These are phyloP conservation scores for Volvariella volvacea DNA, from an alignment of 1,284 basidiomycete genomes.

Conservation along the genomic window DNA sequence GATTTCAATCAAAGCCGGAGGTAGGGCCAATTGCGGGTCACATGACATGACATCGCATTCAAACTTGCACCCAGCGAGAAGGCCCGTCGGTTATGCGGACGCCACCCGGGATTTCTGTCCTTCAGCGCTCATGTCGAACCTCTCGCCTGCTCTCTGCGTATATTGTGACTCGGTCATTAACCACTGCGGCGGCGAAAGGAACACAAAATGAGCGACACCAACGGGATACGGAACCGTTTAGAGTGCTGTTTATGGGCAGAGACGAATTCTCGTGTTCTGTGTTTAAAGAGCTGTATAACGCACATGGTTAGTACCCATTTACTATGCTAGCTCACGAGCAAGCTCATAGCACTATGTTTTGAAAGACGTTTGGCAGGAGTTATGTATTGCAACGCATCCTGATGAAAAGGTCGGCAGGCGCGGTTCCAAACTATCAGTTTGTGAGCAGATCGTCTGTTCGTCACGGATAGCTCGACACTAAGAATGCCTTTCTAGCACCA, in stretches of 20 bases:
- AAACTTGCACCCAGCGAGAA: too few species aligned
- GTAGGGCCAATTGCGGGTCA: too few species aligned
- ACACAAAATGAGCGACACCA: background rate
- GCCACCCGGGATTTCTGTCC: too few species aligned
- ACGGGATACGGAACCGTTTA: slow-evolving; percentile 23
- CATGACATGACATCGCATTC: too few species aligned
- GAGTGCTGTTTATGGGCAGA: slow-evolving; percentile 65
- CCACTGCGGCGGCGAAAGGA: too few species aligned
- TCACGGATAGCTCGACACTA: slow-evolving; percentile 1
- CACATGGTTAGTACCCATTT: slow-evolving; percentile 16
- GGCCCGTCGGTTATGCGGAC: too few species aligned
- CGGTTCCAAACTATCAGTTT: slow-evolving; percentile 42
- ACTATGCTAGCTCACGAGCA: too few species aligned
- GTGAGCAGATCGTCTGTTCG: slow-evolving; percentile 26
- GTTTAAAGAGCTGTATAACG: slow-evolving; percentile 43
- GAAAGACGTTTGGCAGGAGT: slow-evolving; percentile 54
- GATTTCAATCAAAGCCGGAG: too few species aligned
- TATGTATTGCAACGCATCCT: slow-evolving; percentile 57
- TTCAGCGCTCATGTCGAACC: too few species aligned
- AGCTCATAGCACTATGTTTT: too few species aligned
- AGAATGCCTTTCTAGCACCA: slow-evolving; percentile 38
- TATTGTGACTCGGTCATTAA: too few species aligned
- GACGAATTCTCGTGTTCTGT: slow-evolving; percentile 67
- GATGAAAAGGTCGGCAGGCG: slow-evolving; percentile 48
- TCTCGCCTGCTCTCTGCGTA: too few species aligned